phyloP scores from a whole-genome alignment of 371 early-diverging fungal genomes.

The Mucor irregularis region DNA sequence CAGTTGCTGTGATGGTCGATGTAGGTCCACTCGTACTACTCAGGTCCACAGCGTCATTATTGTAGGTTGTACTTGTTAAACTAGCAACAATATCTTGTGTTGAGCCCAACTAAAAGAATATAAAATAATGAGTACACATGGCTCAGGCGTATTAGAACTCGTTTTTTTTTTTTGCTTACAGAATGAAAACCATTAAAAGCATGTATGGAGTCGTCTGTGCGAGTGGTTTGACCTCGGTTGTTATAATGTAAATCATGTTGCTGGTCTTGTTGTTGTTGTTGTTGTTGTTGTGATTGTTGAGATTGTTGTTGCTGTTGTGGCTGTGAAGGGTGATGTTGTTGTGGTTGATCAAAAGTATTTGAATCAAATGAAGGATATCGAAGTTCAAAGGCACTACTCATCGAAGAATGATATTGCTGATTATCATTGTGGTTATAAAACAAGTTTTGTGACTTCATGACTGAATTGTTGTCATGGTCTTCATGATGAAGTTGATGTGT shows the following conservation, averaged over 20 bases:
- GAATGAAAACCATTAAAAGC: conserved; percentile 11
- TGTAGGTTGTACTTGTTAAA: conserved; percentile 6
- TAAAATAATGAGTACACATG: not conserved
- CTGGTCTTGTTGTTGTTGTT: not conserved
- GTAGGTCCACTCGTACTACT: not conserved
- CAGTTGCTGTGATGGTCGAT: not conserved
- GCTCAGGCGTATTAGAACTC: not conserved
- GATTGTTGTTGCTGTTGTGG: too few species aligned
- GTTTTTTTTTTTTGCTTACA: conserved; percentile 5
- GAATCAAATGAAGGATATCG: conserved; percentile 18
- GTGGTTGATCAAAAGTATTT: conserved; percentile 9
- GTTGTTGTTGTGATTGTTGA: too few species aligned
- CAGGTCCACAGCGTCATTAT: conserved; percentile 2
- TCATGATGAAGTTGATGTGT: not conserved
- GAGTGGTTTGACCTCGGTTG: not conserved
- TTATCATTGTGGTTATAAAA: not conserved
- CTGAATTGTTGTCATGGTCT: not conserved
- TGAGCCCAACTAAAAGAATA: conserved; percentile 14
- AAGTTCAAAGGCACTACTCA: not conserved
- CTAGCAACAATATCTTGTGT: conserved; percentile 19
- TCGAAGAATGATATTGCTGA: not conserved
- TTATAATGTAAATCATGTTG: conserved; percentile 7
- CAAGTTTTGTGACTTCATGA: not conserved
- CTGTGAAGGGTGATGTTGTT: not conserved
- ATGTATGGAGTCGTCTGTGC: conserved; percentile 4